Evolutionary conservation across 1,284 basidiomycete genomes (phyloP).

Genomic region (Xanthoconium separans): DNA sequence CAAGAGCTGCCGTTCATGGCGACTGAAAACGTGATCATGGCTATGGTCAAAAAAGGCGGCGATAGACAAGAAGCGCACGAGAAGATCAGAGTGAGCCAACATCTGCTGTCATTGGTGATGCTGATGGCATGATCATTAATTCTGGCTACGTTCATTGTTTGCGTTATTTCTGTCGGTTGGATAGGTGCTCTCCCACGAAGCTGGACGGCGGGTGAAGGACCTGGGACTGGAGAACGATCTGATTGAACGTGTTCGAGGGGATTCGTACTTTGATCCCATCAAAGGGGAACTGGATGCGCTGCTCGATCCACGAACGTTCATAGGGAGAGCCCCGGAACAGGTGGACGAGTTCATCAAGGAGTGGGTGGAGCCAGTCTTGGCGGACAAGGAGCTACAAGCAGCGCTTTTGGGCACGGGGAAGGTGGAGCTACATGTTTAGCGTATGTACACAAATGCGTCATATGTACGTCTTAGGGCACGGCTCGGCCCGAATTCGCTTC

Average conservation of each 20-base stretch:
- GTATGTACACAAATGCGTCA: neutral
- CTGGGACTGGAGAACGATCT: slow-evolving; percentile 96
- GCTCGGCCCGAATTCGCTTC: slow-evolving; percentile 23
- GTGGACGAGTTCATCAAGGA: slow-evolving; percentile 87
- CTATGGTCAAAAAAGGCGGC: slow-evolving; percentile 92
- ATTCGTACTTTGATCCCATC: slow-evolving; percentile 65
- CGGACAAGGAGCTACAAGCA: slow-evolving; percentile 59
- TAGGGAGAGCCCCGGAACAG: slow-evolving; percentile 91
- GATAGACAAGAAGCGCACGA: slow-evolving; percentile 98
- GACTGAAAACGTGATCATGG: slow-evolving; percentile 99
- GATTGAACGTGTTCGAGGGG: slow-evolving; percentile 79
- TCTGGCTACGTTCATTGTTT: slow-evolving; percentile 16
- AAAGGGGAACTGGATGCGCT: slow-evolving; percentile 63
- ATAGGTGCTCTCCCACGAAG: slow-evolving; percentile 91
- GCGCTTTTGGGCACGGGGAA: slow-evolving; percentile 50
- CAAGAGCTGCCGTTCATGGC: slow-evolving; percentile 99
- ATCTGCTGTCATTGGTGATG: slow-evolving; percentile 18
- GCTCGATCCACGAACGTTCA: slow-evolving; percentile 83
- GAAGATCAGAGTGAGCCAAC: slow-evolving; percentile 75
- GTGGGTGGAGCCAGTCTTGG: slow-evolving; percentile 88
- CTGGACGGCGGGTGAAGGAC: slow-evolving; percentile 92
- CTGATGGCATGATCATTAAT: slow-evolving; percentile 7
- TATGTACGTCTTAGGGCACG: slow-evolving; percentile 2
- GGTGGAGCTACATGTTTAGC: slow-evolving; percentile 52
- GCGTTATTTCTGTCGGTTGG: slow-evolving; percentile 2